Base-by-base conservation (phyloP, 805 yeast genomes). In the Nakazawaea ambrosiae region DNA sequence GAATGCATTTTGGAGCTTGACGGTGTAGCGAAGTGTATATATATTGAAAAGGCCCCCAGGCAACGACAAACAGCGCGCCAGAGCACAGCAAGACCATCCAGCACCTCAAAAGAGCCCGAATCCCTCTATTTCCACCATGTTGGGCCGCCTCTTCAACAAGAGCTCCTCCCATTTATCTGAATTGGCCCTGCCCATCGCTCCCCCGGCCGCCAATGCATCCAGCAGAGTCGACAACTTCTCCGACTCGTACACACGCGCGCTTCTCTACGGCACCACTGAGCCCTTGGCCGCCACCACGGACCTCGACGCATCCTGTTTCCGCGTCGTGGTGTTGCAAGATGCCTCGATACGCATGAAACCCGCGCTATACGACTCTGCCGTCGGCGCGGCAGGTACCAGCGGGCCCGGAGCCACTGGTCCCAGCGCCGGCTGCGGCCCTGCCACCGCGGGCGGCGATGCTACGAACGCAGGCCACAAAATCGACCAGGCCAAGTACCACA, bases 281-380 rank as follows among this genome's bases (percentile, higher is more conserved):
- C 58, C 51, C 15, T 44, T 60, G 25, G 9, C 12, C 2, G 43
- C 46, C 37, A 59, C 61, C 1, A 49, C 31, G 38, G 53, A 49
- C 16, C 48, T 58, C 34, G 58, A 55, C 38, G 44, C 45, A 20
- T 55, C 56, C 40, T 47, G 46, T 10, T 70, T 68, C 47, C 51
- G 78, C 25, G 46, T 73, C 27, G 51, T 73, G 3, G 57, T 73
- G 23, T 55, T 72, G 6, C 78, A 73, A 48, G 79, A 73, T 46
- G 77, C 76, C 2, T 68, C 70, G 2, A 59, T 73, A 9, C 49
- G 76, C 14, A 49, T 64, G 1, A 73, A 71, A 42, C 75, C 68
- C 45, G 63, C 65, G 2, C 52, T 73, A n/a, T 70, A 54, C 46
- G 80, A 73, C 51, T 61, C 74, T 12, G 66, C 66, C 5, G 20